These are phyloP conservation scores for Saccharomycopsis crataegensis DNA, from an alignment of 1,139 yeast species.

Conservation along the genomic window DNA sequence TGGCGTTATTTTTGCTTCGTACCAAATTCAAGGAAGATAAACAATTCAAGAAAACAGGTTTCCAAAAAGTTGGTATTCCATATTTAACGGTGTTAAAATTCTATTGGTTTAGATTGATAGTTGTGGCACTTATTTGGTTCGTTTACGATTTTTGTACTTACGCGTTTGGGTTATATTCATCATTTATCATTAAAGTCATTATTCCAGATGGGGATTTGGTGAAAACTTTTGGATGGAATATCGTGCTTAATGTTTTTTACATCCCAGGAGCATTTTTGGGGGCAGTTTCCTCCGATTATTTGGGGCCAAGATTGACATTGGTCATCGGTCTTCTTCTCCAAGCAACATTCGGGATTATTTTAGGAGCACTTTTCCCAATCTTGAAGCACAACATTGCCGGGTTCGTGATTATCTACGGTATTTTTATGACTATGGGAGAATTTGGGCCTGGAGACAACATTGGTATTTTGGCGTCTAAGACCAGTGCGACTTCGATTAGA, in stretches of 20 bases:
- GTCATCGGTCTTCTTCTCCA: conserved; percentile 63
- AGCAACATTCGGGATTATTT: conserved; percentile 74
- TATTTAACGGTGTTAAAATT: conserved; percentile 62
- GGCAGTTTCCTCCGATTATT: conserved; percentile 68
- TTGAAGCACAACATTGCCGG: conserved; percentile 62
- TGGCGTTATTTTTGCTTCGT: conserved; percentile 69
- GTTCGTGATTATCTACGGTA: conserved; percentile 81
- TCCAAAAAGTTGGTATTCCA: conserved; percentile 62
- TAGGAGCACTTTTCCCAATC: conserved; percentile 65
- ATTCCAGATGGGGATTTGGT: conserved; percentile 58
- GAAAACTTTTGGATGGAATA: conserved; percentile 87
- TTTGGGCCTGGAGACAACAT: conserved; percentile 93
- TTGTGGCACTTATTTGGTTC: conserved; percentile 81
- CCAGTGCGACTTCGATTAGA: conserved; percentile 79
- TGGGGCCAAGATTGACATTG: conserved; percentile 85
- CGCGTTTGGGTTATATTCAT: conserved; percentile 79
- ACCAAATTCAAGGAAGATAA: conserved; percentile 66
- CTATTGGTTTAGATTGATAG: conserved; percentile 72
- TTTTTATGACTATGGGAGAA: conserved; percentile 81
- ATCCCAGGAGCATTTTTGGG: conserved; percentile 87
- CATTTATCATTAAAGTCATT: conserved; percentile 52
- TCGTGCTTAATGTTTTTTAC: conserved; percentile 79
- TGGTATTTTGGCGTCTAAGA: conserved; percentile 81
- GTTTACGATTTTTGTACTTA: conserved; percentile 82
- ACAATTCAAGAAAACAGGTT: conserved; percentile 59